These are phyloP conservation scores for Alternaria sp. DNA, from an alignment of 2,329 filamentous ascomycete species.

Conservation along the genomic window DNA sequence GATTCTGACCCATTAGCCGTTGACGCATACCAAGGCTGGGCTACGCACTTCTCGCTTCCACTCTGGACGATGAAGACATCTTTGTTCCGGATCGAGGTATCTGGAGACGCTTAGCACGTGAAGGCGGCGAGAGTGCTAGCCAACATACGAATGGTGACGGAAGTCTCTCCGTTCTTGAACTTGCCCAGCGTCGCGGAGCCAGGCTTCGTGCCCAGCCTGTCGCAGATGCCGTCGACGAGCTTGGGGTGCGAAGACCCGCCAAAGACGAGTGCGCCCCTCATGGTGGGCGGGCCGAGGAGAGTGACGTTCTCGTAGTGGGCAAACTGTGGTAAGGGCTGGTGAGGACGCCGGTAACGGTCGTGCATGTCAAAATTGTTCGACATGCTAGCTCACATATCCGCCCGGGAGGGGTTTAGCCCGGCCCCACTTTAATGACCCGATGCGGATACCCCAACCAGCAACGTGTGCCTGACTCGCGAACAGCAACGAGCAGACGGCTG, in stretches of 20 bases:
- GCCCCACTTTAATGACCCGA: constrained; percentile 8
- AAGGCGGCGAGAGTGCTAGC: constrained; percentile 1
- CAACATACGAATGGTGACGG: constrained; percentile 66
- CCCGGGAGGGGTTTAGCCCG: constrained; percentile 7
- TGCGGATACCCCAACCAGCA: not conserved
- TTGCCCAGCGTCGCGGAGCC: constrained; percentile 68
- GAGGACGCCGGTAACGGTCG: constrained; percentile 14
- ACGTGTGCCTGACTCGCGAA: constrained; percentile 13
- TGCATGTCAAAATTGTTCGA: constrained; percentile 31
- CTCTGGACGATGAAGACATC: constrained; percentile 99
- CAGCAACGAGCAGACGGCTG: not conserved
- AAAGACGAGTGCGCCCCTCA: constrained; percentile 73
- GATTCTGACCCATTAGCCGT: constrained; percentile 61
- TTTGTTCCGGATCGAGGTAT: constrained; percentile 84
- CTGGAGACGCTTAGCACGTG: constrained; percentile 40
- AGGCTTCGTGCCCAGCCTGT: constrained; percentile 66
- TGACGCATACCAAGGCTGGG: constrained; percentile 8
- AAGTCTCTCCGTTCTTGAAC: constrained; percentile 74
- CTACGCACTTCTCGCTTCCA: constrained; percentile 74
- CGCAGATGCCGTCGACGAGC: constrained; percentile 70
- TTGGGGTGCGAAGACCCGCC: constrained; percentile 69
- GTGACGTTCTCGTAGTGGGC: constrained; percentile 37
- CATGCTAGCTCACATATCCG: constrained; percentile 21
- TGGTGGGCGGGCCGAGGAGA: constrained; percentile 51
- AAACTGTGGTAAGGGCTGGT: constrained; percentile 24